These are phyloP conservation scores for Phaeoacremonium minimum DNA, from an alignment of 2,329 filamentous ascomycete genomes.

Conservation along the genomic window DNA sequence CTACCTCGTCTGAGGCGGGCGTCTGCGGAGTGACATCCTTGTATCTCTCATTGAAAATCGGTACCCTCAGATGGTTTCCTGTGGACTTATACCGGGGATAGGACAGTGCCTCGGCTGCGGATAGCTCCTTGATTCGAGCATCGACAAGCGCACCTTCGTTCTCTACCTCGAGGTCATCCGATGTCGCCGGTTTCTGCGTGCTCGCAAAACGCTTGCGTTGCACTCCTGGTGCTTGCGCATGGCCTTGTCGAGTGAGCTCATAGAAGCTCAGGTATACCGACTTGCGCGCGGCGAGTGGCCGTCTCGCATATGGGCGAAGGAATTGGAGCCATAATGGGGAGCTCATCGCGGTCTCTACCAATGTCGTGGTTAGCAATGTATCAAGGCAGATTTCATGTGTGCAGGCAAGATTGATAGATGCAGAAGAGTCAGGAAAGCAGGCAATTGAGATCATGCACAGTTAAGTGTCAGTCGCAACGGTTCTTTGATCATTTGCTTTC, in stretches of 20 bases:
- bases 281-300: constrained; percentile 27
- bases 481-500: constrained; percentile 47
- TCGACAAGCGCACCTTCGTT: constrained; percentile 12
- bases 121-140: constrained; percentile 47
- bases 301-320: constrained; percentile 51
- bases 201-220: constrained; percentile 10
- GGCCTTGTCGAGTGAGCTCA: constrained; percentile 25
- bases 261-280: constrained; percentile 46
- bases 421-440: constrained; percentile 37
- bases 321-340: constrained; percentile 39
- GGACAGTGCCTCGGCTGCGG: constrained; percentile 39
- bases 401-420: constrained; percentile 1
- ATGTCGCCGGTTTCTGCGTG: constrained; percentile 1
- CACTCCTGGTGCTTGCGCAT: constrained; percentile 6
- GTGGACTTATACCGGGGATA: constrained; percentile 48
- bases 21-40: constrained; percentile 16
- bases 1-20: constrained; percentile 15
- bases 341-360: constrained; percentile 32
- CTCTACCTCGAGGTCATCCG: constrained; percentile 6
- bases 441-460: constrained; percentile 50
- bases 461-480: constrained; percentile 53
- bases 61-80: constrained; percentile 28
- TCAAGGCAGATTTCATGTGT: too few species aligned
- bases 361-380: constrained; percentile 16
- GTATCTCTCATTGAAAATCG: constrained; percentile 29